Conservation (phyloP, 1,139 yeast species). For the Kluyveromyces sp. region DNA sequence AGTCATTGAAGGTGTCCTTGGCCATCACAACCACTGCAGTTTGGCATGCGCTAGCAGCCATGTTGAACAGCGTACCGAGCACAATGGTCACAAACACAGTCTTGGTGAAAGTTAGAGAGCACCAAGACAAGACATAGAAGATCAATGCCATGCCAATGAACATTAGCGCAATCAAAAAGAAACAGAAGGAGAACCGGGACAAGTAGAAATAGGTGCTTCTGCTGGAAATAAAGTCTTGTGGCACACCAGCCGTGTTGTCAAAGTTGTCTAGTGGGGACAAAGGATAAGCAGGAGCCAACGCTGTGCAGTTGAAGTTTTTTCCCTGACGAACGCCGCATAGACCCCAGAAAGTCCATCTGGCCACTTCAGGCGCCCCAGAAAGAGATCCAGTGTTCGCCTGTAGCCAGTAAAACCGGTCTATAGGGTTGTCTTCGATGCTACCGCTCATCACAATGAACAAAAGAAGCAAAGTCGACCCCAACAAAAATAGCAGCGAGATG, state of each 20-base stretch:
- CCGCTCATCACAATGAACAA: slow-evolving; percentile 63
- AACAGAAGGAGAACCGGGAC: slow-evolving; percentile 64
- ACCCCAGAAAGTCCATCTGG: slow-evolving; percentile 86
- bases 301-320: slow-evolving; percentile 28
- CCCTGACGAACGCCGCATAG: slow-evolving; percentile 42
- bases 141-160: slow-evolving; percentile 46
- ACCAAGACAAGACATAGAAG: slow-evolving; percentile 37
- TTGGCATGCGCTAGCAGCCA: slow-evolving; percentile 56
- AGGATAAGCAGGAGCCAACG: slow-evolving; percentile 54
- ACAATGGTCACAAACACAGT: slow-evolving; percentile 47
- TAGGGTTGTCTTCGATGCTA: slow-evolving; percentile 51
- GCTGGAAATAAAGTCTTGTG: slow-evolving; percentile 48
- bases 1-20: slow-evolving; percentile 50
- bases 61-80: slow-evolving; percentile 47
- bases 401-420: slow-evolving; percentile 63
- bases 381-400: slow-evolving; percentile 59
- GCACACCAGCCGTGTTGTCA: slow-evolving; percentile 46
- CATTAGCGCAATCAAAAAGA: slow-evolving; percentile 53
- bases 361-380: slow-evolving; percentile 43
- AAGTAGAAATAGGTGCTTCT: slow-evolving; percentile 59
- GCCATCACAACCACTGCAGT: slow-evolving; percentile 67
- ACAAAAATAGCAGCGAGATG: slow-evolving; percentile 24
- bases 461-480: slow-evolving; percentile 47
- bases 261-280: slow-evolving; percentile 71
- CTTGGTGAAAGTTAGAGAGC: slow-evolving; percentile 43